Base-by-base conservation (phyloP, 768 basidiomycete species). In the Pleurotus tuoliensis region DNA sequence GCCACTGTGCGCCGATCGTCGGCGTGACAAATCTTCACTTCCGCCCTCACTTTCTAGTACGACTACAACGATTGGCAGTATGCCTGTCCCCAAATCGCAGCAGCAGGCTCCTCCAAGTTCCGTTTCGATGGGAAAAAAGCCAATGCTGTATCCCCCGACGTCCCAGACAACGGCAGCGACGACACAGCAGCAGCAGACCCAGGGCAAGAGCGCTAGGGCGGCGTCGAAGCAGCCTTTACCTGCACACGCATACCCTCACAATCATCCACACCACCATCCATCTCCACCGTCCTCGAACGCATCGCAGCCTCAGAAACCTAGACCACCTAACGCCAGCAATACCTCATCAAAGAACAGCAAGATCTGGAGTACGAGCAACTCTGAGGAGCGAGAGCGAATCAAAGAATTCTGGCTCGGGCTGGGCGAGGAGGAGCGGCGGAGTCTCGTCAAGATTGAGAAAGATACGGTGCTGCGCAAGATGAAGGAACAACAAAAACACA, bases 401-500 rank as follows among this genome's bases (percentile, higher is more conserved):
- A 95, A 96, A 72, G 90, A 94, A 65, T 99, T 98, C 71, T 99
- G 96, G 97, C 83, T 98, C 27, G 88, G 83, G 24, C 80, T 99
- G n/a, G 84, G 84, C 25, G 94, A 98, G 75, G 84, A 88, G 57
- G 94, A 98, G 70, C 83, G 97, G 27, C 76, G 92, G 60, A 89
- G 85, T 73, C 82, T 99, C 58, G 94, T 99, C 75, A 91, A 92
- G 80, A 85, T 98, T 66, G 97, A 99, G 81, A 98, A 98, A 76
- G 95, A 98, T 70, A 93, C 94, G 22, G 96, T 98, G 27, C 76
- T 98, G 57, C 84, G 84, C 73, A 98, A 98, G 84, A 99, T 99
- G 94, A 98, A 98, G 79, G 97, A 99, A 73, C 92, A 98, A 77
- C 94, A 98, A 82, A 90, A 92, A 67, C 94, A 98, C 69, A 88